A percentile compares a stretch with the other conserved stretches of the same genome.
Evolutionary conservation across 257 asterid genomes (phyloP).

Genomic region (Craterostigma plantagineum): DNA sequence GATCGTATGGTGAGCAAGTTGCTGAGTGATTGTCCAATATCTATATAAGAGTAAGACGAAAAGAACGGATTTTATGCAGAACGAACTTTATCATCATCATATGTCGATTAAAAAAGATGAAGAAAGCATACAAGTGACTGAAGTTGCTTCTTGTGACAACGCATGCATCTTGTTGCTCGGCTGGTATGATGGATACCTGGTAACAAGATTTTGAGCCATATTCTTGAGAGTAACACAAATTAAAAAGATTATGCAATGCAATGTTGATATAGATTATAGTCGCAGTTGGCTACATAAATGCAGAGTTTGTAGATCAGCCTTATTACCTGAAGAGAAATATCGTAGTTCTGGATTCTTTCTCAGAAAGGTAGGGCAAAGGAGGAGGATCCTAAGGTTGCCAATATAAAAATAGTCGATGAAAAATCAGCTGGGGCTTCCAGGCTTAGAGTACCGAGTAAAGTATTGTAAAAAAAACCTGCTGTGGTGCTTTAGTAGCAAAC

Average conservation of each 20-base stretch:
- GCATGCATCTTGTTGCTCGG: slow-evolving; percentile 47
- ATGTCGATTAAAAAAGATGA: neutral
- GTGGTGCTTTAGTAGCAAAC: slow-evolving; percentile 53
- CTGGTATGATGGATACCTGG: slow-evolving; percentile 60
- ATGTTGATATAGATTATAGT: too few relatives aligned
- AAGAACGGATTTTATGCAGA: slow-evolving; percentile 1
- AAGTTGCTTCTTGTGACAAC: slow-evolving; percentile 62
- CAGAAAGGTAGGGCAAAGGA: slow-evolving; percentile 73
- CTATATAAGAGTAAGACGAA: slow-evolving; percentile 15
- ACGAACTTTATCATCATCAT: slow-evolving; percentile 5
- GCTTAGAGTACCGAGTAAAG: too few relatives aligned
- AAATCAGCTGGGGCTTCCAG: too few relatives aligned
- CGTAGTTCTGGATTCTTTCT: slow-evolving; percentile 72
- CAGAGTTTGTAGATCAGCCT: too few relatives aligned
- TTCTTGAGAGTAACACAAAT: neutral
- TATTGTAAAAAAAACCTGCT: slow-evolving; percentile 55
- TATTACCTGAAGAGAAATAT: slow-evolving; percentile 84
- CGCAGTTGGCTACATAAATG: slow-evolving; percentile 1
- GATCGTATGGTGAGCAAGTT: slow-evolving; percentile 84
- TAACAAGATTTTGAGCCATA: slow-evolving; percentile 3
- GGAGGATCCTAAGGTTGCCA: slow-evolving; percentile 54
- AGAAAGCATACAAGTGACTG: slow-evolving; percentile 25
- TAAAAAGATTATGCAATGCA: too few relatives aligned
- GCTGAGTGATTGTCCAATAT: slow-evolving; percentile 91
- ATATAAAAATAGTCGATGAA: slow-evolving; percentile 5